Percentiles rank a stretch among this genome's conserved stretches.
These are phyloP conservation scores for Epichloe bromicola DNA, from an alignment of 2,329 filamentous ascomycete genomes.

Conservation along the genomic window DNA sequence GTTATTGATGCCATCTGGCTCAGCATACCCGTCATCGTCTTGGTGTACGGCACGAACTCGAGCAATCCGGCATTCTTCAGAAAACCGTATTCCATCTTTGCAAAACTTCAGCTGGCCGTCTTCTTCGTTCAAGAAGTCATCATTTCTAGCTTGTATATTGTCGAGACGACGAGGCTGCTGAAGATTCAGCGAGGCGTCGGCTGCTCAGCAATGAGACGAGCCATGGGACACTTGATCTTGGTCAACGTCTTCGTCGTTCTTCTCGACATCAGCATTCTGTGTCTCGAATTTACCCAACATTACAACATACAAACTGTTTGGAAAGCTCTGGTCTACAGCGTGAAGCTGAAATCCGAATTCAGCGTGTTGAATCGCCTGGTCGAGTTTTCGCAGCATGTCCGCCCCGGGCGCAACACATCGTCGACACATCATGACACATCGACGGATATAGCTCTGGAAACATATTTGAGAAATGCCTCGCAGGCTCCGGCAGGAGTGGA, in stretches of 20 bases:
- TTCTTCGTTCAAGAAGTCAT: constrained; percentile 43
- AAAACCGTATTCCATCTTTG: constrained; percentile 29
- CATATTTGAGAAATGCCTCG: neutral
- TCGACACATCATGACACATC: neutral
- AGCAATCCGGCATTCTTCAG: constrained; percentile 10
- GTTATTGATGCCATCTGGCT: constrained; percentile 38
- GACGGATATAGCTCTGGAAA: constrained; percentile 3
- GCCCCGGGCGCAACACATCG: neutral
- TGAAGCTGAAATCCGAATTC: constrained; percentile 26
- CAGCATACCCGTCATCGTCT: constrained; percentile 39
- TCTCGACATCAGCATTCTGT: constrained; percentile 26
- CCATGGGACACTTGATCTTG: constrained; percentile 20
- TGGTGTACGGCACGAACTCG: constrained; percentile 39
- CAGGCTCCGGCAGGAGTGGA: neutral
- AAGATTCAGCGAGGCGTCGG: constrained; percentile 23
- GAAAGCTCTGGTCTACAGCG: constrained; percentile 21
- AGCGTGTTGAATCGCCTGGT: constrained; percentile 22
- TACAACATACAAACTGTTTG: constrained; percentile 21
- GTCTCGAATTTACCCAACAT: constrained; percentile 17
- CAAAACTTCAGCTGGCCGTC: constrained; percentile 40
- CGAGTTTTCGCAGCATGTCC: constrained; percentile 17
- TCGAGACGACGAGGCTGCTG: constrained; percentile 35
- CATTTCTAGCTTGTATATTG: constrained; percentile 39
- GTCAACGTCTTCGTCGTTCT: constrained; percentile 31
- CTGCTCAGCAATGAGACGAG: constrained; percentile 6